Evolutionary conservation across 305 asterid species (phyloP), one percentile per base, ranked within the genome.

Genomic region (Solanum hybrid): DNA sequence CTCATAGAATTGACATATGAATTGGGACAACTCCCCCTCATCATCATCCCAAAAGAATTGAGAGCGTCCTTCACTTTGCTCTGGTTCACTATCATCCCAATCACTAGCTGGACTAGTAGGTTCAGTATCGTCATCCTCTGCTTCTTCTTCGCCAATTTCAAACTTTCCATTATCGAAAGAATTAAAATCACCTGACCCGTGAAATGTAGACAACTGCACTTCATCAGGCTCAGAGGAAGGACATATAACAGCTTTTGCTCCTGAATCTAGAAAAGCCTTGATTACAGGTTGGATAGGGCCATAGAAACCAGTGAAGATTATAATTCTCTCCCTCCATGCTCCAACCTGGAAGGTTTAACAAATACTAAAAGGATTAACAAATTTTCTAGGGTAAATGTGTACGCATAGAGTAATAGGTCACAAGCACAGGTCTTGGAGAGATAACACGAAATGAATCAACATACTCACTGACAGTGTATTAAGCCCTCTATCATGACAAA

Each of bases 171-270:
- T 95, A 92, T 96, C 99, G 14, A 93, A 90, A 81, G 90, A 94
- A 81, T 95, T 95, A 88, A 95, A 95, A 89, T 96, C 99, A 36
- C 96, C 96, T 6, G 99, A 93, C 41, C 98, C 98, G 5, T 94
- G 94, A 89, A 96, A 95, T 76, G 97, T 93, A 73, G 97, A 93
- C 91, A 95, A 84, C 86, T 94, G 98, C 90, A 93, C 79, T 93
- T 96, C 99, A 93, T 97, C 99, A 24, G 99, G 98, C 93, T 97
- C 98, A 0, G 97, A 88, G 61, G 98, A 94, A 91, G 99, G 98
- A 93, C 99, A 96, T 87, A 98, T 93, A n/a, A 98, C 97, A 57
- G 99, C 98, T 92, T 98, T 98, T 87, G 99, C 99, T 85, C 99
- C 98, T 11, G 98, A 98, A 93, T 96, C 98, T 86, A 98, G 93